Conservation (phyloP, 148 eudicot genomes). For the Fagopyrum esculentum region DNA sequence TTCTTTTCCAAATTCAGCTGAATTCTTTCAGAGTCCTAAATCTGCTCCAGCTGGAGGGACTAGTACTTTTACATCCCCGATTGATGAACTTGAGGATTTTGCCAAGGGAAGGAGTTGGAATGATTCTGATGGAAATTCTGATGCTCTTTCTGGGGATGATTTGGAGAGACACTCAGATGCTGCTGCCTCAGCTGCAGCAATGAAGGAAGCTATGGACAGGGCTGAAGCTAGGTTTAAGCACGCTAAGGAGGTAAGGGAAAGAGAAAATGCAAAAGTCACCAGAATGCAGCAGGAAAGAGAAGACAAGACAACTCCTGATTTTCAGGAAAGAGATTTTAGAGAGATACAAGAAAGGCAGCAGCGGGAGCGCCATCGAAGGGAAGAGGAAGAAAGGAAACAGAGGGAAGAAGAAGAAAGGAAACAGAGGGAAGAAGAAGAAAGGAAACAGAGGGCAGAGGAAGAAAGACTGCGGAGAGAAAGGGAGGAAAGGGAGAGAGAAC, state of each 20-base stretch:
- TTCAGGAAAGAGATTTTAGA: conserved; percentile 48
- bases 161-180: conserved; percentile 53
- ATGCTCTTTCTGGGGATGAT: conserved; percentile 37
- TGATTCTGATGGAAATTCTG: conserved; percentile 36
- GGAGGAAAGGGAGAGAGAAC: conserved; percentile 39
- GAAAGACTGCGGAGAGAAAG: conserved; percentile 36
- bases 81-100: conserved; percentile 81
- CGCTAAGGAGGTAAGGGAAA: conserved; percentile 80
- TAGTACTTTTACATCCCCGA: conserved; percentile 40
- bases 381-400: conserved; percentile 49
- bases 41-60: conserved; percentile 30
- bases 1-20: conserved; percentile 35
- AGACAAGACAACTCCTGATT: conserved; percentile 36
- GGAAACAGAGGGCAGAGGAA: conserved; percentile 47
- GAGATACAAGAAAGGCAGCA: conserved; percentile 33
- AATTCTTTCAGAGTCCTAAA: conserved; percentile 24
- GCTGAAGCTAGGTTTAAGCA: conserved; percentile 96
- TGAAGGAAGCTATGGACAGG: conserved; percentile 98
- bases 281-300: conserved; percentile 55
- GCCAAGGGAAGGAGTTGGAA: conserved; percentile 46
- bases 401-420: conserved; percentile 61
- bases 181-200: conserved; percentile 96
- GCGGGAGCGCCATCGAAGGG: conserved; percentile 3
- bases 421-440: conserved; percentile 37
- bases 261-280: conserved; percentile 75